These are phyloP conservation scores for Ophiognomonia clavigignenti-juglandacearum DNA, from an alignment of 2,329 filamentous ascomycete species.

Conservation along the genomic window DNA sequence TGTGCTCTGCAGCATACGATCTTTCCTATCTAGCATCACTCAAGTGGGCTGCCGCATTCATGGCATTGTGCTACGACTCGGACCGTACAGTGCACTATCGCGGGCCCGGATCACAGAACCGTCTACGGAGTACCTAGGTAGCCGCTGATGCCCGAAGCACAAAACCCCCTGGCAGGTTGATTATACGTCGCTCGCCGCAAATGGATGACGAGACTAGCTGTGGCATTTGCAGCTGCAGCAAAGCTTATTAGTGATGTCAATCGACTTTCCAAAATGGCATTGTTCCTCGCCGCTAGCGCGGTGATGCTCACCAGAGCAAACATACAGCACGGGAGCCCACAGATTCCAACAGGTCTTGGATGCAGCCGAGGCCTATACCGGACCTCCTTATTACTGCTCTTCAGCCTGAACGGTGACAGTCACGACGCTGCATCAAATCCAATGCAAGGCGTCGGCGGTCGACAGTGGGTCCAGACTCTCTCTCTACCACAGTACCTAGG, in stretches of 20 bases:
- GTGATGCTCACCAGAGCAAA: neutral
- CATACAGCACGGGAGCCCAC: neutral
- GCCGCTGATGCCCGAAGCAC: conserved; percentile 40
- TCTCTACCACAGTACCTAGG: too few species aligned
- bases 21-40: conserved; percentile 17
- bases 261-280: neutral
- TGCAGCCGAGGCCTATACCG: conserved; percentile 1
- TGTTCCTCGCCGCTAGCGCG: neutral
- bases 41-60: too few species aligned
- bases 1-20: conserved; percentile 24
- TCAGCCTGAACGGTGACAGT: conserved; percentile 2
- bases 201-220: neutral
- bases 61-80: too few species aligned
- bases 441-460: neutral
- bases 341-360: neutral
- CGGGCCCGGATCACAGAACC: conserved; percentile 22
- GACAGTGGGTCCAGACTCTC: conserved; percentile 10
- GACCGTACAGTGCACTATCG: too few species aligned
- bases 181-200: neutral
- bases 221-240: neutral
- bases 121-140: conserved; percentile 21
- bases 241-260: neutral
- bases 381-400: neutral
- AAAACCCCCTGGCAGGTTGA: too few species aligned
- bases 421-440: conserved; percentile 1